Evolutionary conservation across 1,284 basidiomycete genomes (phyloP), one percentile per base, ranked within the genome.

Genomic region (Pseudozyma sp.): DNA sequence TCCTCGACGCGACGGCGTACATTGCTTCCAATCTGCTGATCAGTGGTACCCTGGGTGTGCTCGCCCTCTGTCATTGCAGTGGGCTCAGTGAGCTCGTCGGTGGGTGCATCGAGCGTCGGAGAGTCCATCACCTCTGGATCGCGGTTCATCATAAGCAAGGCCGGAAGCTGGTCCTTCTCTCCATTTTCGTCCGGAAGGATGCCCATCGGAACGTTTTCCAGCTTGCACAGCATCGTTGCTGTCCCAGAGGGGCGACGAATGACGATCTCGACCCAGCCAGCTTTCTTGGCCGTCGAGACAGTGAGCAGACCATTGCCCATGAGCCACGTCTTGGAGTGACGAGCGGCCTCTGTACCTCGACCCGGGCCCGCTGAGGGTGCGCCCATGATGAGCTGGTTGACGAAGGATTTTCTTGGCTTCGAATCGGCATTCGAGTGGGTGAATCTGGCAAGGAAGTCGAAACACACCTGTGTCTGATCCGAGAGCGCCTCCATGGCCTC

Each of bases 391-490:
- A 87, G 83, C 46, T 94, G 91, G 76, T 89, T 90, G 63, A 97
- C 88, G 68, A 92, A 88, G 1, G 93, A 94, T 43, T 88, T 88
- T 1, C 92, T 90, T 0, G 95, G 94, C 52, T 93, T 90, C 0
- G 96, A 93, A 81, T 97, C 94, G 13, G 94, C 94, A 77, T 92
- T 95, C 24, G 92, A 93, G 81, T 96, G 97, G 0, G 96, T 92
- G 84, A 97, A 97, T 16, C 97, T 89, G 17, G 94, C 92, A 7
- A 99, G 88, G 92, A 96, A 99, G 85, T 99, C 97, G 81, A 99
- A 96, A 84, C 94, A 97, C 24, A 98, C 95, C 84, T 98, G 94
- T 0, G 94, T 94, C 48, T 92, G 91, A 75, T 94, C 94, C 81
- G 98, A 94, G 2, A 97, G 87, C 43, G 89, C 87, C 5, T 87